These are phyloP conservation scores for Gracilaria domingensis DNA, from an alignment of 23 red algal genomes.

Conservation along the genomic window DNA sequence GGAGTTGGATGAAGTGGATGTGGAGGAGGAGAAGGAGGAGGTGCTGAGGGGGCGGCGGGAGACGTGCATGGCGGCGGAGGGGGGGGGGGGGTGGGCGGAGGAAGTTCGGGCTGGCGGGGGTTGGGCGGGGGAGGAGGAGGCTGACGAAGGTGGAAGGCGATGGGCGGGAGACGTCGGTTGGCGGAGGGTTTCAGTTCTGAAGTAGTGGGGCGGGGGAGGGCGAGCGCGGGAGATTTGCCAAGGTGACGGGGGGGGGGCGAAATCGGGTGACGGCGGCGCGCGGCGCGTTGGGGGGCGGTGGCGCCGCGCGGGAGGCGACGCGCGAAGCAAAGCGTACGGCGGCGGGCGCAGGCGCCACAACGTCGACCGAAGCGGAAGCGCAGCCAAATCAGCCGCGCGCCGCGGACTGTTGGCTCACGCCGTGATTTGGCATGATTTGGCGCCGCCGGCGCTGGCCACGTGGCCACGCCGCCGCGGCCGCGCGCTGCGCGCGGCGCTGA, in stretches of 20 bases:
- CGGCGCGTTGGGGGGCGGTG: neutral
- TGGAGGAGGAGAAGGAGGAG: constrained; percentile 12
- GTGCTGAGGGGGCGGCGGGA: constrained; percentile 4
- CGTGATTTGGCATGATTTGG: constrained; percentile 40
- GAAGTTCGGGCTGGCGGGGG: neutral
- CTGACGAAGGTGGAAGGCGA: neutral
- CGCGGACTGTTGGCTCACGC: neutral
- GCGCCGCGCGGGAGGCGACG: neutral
- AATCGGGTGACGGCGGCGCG: neutral
- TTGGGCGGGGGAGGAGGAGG: neutral
- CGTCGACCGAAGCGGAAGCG: constrained; percentile 2
- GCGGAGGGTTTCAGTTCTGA: neutral
- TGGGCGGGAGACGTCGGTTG: neutral
- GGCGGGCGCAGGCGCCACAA: too few species aligned
- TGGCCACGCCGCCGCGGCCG: too few species aligned
- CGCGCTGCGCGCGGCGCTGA: neutral
- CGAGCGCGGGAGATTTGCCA: constrained; percentile 19
- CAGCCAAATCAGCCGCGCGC: neutral
- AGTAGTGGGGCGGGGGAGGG: neutral
- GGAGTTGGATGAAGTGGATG: neutral
- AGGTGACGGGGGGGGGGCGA: neutral
- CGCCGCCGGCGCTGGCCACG: neutral
- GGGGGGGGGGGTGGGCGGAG: neutral
- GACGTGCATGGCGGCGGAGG: neutral
- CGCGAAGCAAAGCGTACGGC: too few species aligned